These are phyloP conservation scores for Monsonia emarginata DNA, from an alignment of 441 rosid species.

Conservation along the genomic window DNA sequence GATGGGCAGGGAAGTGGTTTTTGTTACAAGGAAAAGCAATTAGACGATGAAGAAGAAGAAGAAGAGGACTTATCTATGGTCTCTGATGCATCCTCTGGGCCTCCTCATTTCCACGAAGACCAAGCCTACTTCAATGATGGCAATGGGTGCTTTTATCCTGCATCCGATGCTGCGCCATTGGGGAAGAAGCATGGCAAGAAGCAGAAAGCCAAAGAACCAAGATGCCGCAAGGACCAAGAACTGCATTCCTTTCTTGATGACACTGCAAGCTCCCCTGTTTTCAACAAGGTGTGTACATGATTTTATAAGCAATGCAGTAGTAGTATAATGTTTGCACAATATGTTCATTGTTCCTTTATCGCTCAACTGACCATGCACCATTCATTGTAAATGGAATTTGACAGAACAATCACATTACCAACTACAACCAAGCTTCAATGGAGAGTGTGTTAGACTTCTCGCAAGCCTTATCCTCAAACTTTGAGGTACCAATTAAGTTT, in stretches of 20 bases:
- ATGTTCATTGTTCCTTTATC: neutral
- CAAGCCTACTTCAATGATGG: slow-evolving; percentile 17
- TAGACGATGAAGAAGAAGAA: slow-evolving; percentile 25
- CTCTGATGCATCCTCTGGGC: slow-evolving; percentile 97
- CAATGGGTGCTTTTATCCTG: slow-evolving; percentile 13
- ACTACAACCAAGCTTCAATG: slow-evolving; percentile 32
- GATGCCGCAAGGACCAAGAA: slow-evolving; percentile 27
- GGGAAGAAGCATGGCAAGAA: slow-evolving; percentile 22
- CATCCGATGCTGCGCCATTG: slow-evolving; percentile 11
- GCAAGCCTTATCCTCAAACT: slow-evolving; percentile 55
- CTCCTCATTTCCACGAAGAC: slow-evolving; percentile 50
- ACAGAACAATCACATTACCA: slow-evolving; percentile 31
- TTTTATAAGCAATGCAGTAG: neutral
- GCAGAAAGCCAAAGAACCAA: slow-evolving; percentile 30
- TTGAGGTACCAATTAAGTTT: slow-evolving; percentile 36
- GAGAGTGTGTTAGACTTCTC: slow-evolving; percentile 50
- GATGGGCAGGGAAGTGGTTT: slow-evolving; percentile 13
- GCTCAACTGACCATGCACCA: neutral
- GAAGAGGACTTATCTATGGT: slow-evolving; percentile 82
- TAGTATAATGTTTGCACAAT: neutral
- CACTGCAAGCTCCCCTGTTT: slow-evolving; percentile 76
- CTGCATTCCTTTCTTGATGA: slow-evolving; percentile 56
- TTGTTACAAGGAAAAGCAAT: slow-evolving; percentile 4
- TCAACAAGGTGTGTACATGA: slow-evolving; percentile 17
- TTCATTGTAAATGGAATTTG: neutral